Percentiles rank a stretch among this genome's conserved stretches.
These are phyloP conservation scores for Erysimum cheiri DNA, from an alignment of 441 rosid genomes.

Conservation along the genomic window DNA sequence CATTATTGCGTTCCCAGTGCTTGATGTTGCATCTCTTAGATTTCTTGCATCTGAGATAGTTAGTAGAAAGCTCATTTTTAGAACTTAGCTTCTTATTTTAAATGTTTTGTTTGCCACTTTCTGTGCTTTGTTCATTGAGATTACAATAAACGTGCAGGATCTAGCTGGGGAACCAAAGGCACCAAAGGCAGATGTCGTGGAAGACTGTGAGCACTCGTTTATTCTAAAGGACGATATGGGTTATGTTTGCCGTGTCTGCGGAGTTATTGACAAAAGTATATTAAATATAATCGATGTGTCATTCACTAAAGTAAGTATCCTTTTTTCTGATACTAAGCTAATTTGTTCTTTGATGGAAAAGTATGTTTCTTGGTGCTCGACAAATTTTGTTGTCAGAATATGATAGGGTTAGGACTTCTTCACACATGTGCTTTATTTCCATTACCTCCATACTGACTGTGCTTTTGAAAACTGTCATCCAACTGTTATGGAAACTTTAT, in stretches of 20 bases:
- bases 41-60: slow-evolving; percentile 26
- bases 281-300: slow-evolving; percentile 77
- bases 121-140: slow-evolving; percentile 31
- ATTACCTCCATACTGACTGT: neutral
- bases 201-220: slow-evolving; percentile 72
- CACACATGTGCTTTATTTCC: neutral
- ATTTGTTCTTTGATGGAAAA: slow-evolving; percentile 9
- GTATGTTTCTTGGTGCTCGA: slow-evolving; percentile 11
- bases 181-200: slow-evolving; percentile 51
- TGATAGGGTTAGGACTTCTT: neutral
- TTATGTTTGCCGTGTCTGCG: slow-evolving; percentile 82
- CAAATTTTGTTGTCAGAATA: neutral
- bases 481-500: neutral
- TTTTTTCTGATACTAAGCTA: neutral
- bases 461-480: neutral
- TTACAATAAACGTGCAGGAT: slow-evolving; percentile 54
- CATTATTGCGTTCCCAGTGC: neutral
- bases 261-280: slow-evolving; percentile 67
- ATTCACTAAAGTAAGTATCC: slow-evolving; percentile 62
- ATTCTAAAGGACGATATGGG: slow-evolving; percentile 83
- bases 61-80: slow-evolving; percentile 18
- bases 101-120: slow-evolving; percentile 1
- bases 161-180: slow-evolving; percentile 49
- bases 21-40: slow-evolving; percentile 13
- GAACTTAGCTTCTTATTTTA: neutral